Evolutionary conservation across 495 filamentous ascomycete species (phyloP), one percentile per base, ranked within the genome.

Genomic region (Podospora pseudoanserina): DNA sequence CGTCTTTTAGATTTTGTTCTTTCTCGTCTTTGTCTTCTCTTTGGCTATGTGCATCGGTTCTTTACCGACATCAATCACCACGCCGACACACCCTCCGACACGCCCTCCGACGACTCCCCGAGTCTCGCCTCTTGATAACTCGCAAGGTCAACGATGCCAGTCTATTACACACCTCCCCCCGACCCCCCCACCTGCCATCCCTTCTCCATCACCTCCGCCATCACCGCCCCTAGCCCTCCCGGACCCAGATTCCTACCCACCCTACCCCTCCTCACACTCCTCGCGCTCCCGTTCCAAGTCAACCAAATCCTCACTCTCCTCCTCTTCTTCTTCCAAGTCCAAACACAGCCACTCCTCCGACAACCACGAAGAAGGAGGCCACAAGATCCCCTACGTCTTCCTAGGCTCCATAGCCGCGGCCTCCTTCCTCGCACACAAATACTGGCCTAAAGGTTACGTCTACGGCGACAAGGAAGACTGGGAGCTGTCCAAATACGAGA

Each of bases 391-490:
- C 13, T 64, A 78, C 32, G 28, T 80, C 44, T 81, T 82, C 65
- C 75, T 82, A 19, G 78, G 79, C 60, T 70, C 72, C 62, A 66
- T 82, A 64, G 78, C 76, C 9, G 79, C 77, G 63, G 77, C 78
- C 18, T 73, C 77, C 5, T 62, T 78, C 65, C 67, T 70, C 28
- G 79, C 76, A 15, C 75, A 80, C 68, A 79, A 77, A 67, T 77
- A 70, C 68, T 81, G 80, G 80, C 80, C 80, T 27, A 78, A 77
- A 61, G 80, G 80, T 13, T 75, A 76, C 60, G 54, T 73, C 20
- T 77, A 80, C 64, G 78, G 80, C 57, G 77, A 78, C 15, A 79
- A 78, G 65, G 78, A 80, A 67, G 72, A 75, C 32, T 79, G 77
- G 77, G 75, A 79, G 70, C 32, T 71, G 15, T 70, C 71, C 16